Conservation (phyloP, 2,329 filamentous ascomycete species). For the Epichloe gansuensis region DNA sequence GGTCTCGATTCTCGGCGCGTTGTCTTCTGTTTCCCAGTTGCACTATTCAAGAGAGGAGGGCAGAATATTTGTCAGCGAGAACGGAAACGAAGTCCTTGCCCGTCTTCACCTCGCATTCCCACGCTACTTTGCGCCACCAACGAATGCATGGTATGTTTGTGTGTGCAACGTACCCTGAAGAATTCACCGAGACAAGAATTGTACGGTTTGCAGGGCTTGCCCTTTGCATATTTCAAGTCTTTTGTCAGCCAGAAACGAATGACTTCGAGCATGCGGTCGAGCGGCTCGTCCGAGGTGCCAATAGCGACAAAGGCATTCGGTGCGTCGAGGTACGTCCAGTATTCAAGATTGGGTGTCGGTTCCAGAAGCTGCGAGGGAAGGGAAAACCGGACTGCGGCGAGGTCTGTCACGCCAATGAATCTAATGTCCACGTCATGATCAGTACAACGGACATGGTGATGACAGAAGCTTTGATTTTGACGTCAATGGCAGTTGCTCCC, state of each 20-base stretch:
- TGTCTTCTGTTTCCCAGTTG: constrained; percentile 87
- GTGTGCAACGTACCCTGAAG: constrained; percentile 56
- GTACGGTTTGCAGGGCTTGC: constrained; percentile 97
- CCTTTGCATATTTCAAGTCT: constrained; percentile 97
- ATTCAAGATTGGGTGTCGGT: constrained; percentile 93
- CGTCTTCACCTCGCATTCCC: not conserved
- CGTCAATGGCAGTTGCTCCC: not conserved
- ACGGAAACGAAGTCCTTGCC: not conserved
- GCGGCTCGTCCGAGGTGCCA: constrained; percentile 79
- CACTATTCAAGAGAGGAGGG: constrained; percentile 42
- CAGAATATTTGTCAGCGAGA: constrained; percentile 1
- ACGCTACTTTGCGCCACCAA: constrained; percentile 7
- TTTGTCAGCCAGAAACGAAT: constrained; percentile 98
- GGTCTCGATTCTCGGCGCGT: constrained; percentile 52
- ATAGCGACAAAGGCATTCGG: constrained; percentile 77
- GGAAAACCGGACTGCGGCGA: constrained; percentile 91
- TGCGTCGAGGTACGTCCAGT: constrained; percentile 96
- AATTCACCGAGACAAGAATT: constrained; percentile 96
- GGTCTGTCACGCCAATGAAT: constrained; percentile 92
- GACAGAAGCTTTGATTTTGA: not conserved
- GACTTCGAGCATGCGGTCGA: constrained; percentile 91
- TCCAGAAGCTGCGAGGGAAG: constrained; percentile 91
- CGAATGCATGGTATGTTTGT: not conserved
- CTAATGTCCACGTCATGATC: constrained; percentile 30
- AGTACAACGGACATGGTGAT: not conserved